Evolutionary conservation across 805 yeast species (phyloP), one percentile per base, ranked within the genome.

Genomic region (Nakazawaea anatomiae): DNA sequence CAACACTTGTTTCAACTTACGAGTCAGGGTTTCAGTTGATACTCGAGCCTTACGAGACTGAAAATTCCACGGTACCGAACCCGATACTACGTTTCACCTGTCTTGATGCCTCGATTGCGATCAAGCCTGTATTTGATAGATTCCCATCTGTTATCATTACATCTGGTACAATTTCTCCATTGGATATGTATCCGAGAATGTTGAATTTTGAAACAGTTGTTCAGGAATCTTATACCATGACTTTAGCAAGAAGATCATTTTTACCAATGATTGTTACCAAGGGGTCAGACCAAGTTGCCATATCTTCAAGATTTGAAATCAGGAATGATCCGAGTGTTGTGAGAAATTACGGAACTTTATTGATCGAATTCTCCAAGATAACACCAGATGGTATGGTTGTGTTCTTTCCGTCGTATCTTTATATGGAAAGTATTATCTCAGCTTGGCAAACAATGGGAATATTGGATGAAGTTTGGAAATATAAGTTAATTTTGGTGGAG

Each of bases 361-460:
- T 94, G 51, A 85, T 94, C 46, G 98, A 94, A 67, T 92, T 90
- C 65, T 80, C 98, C 11, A 94, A 94, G 60, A 85, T 89, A 48
- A 92, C 97, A 0, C 99, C 99, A 0, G 99, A 94, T 70, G 99
- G 99, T 4, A 74, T 94, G 78, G 99, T 94, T 46, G 97, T 94
- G 39, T 94, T 94, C 72, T 94, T 94, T 70, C 99, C 99, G 0
- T 87, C 96, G 1, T 94, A 94, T 73, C 74, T 94, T 39, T 95
- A 94, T 66, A 94, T 94, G 99, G 99, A 94, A 67, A 87, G 96
- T 60, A 94, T 94, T 60, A 92, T 94, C 41, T 89, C 97, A 1
- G 91, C 89, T 88, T 94, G 99, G 99, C 99, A 94, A 70, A 85
- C 85, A 11, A 94, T 94, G 97, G 98, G 98, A 47, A 91, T 94